Base-by-base conservation (phyloP, 2,329 filamentous ascomycete species). In the Cadophora luteo-olivacea region DNA sequence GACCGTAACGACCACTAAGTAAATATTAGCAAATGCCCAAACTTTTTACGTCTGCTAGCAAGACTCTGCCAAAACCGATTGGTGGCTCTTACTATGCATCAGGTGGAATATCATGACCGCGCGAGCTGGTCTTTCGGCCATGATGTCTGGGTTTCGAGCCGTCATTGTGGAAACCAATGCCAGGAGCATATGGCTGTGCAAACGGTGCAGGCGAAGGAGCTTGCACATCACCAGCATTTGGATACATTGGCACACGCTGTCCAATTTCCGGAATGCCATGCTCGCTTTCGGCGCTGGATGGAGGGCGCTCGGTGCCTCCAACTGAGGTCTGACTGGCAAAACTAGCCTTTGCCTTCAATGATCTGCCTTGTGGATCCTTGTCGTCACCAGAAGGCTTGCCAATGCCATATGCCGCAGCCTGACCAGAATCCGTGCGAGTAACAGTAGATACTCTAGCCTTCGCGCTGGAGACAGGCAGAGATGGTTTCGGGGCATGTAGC, bases 181-280 rank as follows among this genome's bases (percentile, higher is more conserved):
- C 77, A 36, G 72, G 67, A 22, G 71, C 61, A 62, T 72, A 76
- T 24, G 72, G 73, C 29, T 72, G 70, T 7, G 70, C 52, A 58
- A 73, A 74, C 9, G 90, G 91, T 2, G 89, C 87, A 1, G 94
- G 94, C 1, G 94, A 96, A 2, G 96, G 96, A 16, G 96, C 96
- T 82, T 99, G 96, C 11, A 98, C 96, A 78, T 98, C 95, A 70
- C 96, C 96, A 54, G 96, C 92, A 78, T 96, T 89, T 64, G 91
- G 92, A 78, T 96, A 91, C 92, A 99, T 96, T 61, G 96, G 96
- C 49, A 99, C 95, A 77, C 94, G 91, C 76, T 92, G 89, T 60
- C 95, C 95, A 73, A 97, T 96, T 78, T 97, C 92, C 1, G 94
- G 94, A 75, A 97, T 97, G 25, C 94, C 95, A 66, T 94, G 90